phyloP scores from a whole-genome alignment of 495 filamentous ascomycete species.

The Xylaria acuta region DNA sequence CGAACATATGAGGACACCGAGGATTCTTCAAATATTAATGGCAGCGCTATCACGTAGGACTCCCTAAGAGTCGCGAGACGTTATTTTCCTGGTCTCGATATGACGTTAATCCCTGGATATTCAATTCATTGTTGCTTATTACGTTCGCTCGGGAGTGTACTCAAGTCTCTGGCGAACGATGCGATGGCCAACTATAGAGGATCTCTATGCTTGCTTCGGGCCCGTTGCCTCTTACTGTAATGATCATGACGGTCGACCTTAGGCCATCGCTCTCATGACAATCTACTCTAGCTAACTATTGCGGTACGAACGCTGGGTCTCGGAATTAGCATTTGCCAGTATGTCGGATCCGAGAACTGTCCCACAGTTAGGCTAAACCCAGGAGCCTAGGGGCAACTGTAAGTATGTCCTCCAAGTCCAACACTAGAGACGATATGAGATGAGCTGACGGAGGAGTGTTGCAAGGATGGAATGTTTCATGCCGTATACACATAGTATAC shows the following conservation, averaged over 20 bases:
- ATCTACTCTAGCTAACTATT: not conserved
- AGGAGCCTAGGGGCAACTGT: not conserved
- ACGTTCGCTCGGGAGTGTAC: not conserved
- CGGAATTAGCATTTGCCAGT: not conserved
- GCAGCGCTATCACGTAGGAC: constrained; percentile 4
- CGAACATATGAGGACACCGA: constrained; percentile 18
- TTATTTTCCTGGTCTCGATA: not conserved
- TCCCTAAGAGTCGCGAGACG: not conserved
- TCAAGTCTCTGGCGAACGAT: not conserved
- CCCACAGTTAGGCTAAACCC: not conserved
- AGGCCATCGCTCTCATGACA: not conserved
- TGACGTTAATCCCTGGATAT: not conserved
- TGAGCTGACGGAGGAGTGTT: constrained; percentile 2
- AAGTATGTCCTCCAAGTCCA: not conserved
- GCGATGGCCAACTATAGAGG: not conserved
- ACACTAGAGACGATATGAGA: not conserved
- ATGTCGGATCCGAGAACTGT: not conserved
- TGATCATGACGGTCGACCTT: not conserved
- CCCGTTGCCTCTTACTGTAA: not conserved
- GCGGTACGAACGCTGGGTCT: not conserved
- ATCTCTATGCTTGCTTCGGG: constrained; percentile 4
- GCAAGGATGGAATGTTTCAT: constrained; percentile 8
- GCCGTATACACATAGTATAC: not conserved
- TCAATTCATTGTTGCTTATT: not conserved
- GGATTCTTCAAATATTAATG: constrained; percentile 7